Evolutionary conservation across 345 rosid species (phyloP).

Genomic region (Cardamine occulta): DNA sequence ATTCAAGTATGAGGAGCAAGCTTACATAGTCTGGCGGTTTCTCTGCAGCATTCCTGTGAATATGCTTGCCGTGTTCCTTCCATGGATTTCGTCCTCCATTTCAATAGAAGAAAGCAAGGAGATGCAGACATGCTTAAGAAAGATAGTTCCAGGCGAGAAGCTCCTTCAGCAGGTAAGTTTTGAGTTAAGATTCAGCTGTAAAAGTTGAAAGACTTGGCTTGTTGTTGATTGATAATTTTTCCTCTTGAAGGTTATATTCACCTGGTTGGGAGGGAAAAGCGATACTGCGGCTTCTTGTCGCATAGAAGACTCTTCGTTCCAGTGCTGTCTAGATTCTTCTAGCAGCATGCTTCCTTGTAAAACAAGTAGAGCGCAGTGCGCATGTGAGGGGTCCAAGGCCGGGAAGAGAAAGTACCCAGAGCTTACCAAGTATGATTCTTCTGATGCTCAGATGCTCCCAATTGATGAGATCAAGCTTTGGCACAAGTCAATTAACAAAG

Average conservation of each 20-base stretch:
- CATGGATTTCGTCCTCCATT: conserved; percentile 82
- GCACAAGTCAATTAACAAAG: conserved; percentile 86
- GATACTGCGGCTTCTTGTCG: conserved; percentile 35
- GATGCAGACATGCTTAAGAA: conserved; percentile 72
- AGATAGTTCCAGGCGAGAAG: conserved; percentile 77
- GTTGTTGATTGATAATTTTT: conserved; percentile 21
- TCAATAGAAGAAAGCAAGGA: conserved; percentile 73
- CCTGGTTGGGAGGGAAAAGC: conserved; percentile 69
- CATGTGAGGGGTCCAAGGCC: conserved; percentile 57
- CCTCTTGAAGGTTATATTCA: conserved; percentile 67
- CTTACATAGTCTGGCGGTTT: conserved; percentile 86
- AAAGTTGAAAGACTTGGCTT: conserved; percentile 24
- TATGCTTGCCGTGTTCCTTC: conserved; percentile 86
- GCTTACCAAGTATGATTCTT: conserved; percentile 43
- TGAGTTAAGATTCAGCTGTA: conserved; percentile 18
- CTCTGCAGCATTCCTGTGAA: conserved; percentile 90
- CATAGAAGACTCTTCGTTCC: conserved; percentile 46
- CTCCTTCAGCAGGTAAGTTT: conserved; percentile 73
- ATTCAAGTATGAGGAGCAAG: conserved; percentile 84
- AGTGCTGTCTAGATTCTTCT: conserved; percentile 48
- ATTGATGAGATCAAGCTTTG: conserved; percentile 85
- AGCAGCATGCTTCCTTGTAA: conserved; percentile 46
- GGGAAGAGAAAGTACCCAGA: conserved; percentile 78
- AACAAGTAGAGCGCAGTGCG: conserved; percentile 50
- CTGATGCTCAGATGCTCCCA: conserved; percentile 55